A percentile compares a stretch with the other conserved stretches of the same genome.
These are phyloP conservation scores for Lasiosphaeria miniovina DNA, from an alignment of 495 filamentous ascomycete species.

Conservation along the genomic window DNA sequence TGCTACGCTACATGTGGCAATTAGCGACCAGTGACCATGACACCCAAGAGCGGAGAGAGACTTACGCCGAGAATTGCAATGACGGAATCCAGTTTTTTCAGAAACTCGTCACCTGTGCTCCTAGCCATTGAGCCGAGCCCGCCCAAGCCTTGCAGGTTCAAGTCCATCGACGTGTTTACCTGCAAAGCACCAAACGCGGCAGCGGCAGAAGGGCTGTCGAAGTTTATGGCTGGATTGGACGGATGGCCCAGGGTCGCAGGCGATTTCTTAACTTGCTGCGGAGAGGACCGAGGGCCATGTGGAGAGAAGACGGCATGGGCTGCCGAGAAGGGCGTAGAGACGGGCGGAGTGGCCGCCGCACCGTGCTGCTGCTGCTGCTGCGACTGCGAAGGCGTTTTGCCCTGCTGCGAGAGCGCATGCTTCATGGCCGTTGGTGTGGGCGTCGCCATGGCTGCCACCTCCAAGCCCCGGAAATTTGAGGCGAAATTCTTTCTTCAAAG, in stretches of 20 bases:
- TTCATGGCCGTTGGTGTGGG: no score
- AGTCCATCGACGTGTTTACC: slow-evolving; percentile 35
- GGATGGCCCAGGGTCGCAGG: slow-evolving; percentile 43
- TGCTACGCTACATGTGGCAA: slow-evolving; percentile 29
- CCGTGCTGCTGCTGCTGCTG: slow-evolving; percentile 47
- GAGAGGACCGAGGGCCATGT: slow-evolving; percentile 47
- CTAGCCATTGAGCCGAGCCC: slow-evolving; percentile 29
- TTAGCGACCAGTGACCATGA: slow-evolving; percentile 4
- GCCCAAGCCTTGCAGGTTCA: slow-evolving; percentile 40
- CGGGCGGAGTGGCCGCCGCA: slow-evolving; percentile 51
- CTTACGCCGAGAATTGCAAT: slow-evolving; percentile 39
- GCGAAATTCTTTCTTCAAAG: no score
- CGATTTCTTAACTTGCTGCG: slow-evolving; percentile 55
- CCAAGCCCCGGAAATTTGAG: no score
- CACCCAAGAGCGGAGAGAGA: not conserved
- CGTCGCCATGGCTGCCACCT: no score
- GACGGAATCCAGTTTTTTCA: slow-evolving; percentile 52
- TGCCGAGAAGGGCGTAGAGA: slow-evolving; percentile 54
- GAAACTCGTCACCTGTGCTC: slow-evolving; percentile 57
- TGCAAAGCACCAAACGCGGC: slow-evolving; percentile 47
- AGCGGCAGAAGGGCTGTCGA: slow-evolving; percentile 52
- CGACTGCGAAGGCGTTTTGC: slow-evolving; percentile 14
- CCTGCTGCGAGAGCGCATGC: not conserved
- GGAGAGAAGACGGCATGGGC: slow-evolving; percentile 52
- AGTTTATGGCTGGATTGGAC: slow-evolving; percentile 39